Evolutionary conservation across 1,284 basidiomycete genomes (phyloP), one percentile per base, ranked within the genome.

Genomic region (Pascua guehoae): DNA sequence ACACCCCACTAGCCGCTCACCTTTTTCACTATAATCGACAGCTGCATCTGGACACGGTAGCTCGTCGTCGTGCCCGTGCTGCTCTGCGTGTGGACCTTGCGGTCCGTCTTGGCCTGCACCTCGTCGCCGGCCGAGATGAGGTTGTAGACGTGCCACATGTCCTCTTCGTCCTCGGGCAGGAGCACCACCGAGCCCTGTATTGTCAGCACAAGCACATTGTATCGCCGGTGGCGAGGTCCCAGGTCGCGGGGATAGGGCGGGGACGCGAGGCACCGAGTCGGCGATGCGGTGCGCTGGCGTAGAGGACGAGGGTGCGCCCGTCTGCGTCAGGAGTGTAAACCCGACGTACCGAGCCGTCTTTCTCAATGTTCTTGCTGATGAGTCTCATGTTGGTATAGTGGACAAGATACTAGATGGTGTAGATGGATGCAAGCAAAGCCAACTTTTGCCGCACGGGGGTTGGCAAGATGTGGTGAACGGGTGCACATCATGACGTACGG

Each of bases 81-180:
- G 10, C 92, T 92, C 54, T 91, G 85, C 62, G 84, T 82, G 63
- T 81, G 79, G 7, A 85, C 81, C 55, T 66, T 88, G 85, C 94
- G 85, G 59, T 97, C 84, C 7, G 93, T 91, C 54, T 89, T 83
- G n/a, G 91, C 92, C 54, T 91, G 83, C 36, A 98, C 86, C 61
- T 85, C 80, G 73, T 98, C 95, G 17, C 91, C 91, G 80, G 87
- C 82, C 63, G 88, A 85, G 57, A 98, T 95, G 57, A 98, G 82
- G 79, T 98, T 98, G 79, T 98, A 98, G n/a, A 97, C 82, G 81
- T 98, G 95, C 91, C 95, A 98, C 88, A 98, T 96, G 78, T 98
- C 96, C 79, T 98, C 96, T 67, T 96, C 91, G 69, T 95, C 91
- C 75, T 97, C 89, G 32, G 91, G 91, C 52, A 89, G 84, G 44